Evolutionary conservation across 768 basidiomycete genomes (phyloP).

Genomic region (Gymnopilus junonius): DNA sequence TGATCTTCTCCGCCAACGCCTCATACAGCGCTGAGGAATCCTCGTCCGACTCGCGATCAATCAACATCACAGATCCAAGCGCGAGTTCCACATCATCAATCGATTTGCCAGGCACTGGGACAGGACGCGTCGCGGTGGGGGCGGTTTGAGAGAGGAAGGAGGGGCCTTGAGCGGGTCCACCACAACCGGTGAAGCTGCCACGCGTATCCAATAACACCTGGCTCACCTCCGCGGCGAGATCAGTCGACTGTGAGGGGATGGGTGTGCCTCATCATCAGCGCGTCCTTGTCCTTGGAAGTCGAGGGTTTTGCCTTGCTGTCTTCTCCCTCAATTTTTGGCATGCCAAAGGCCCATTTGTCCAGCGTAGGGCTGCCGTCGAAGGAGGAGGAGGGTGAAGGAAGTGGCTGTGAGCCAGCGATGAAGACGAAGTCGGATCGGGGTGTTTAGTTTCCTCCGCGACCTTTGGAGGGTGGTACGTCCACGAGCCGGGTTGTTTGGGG

Average conservation of each 20-base stretch:
- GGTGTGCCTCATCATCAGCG: slow-evolving; percentile 13
- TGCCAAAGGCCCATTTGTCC: slow-evolving; percentile 90
- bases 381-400: slow-evolving; percentile 84
- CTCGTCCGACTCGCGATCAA: slow-evolving; percentile 39
- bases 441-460: slow-evolving; percentile 95
- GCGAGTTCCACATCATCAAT: slow-evolving; percentile 18
- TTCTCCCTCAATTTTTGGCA: slow-evolving; percentile 76
- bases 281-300: slow-evolving; percentile 28
- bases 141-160: too few species aligned
- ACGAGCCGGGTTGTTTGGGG: slow-evolving; percentile 72
- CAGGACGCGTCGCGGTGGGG: too few species aligned
- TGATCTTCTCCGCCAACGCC: too few species aligned
- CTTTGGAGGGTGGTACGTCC: slow-evolving; percentile 92
- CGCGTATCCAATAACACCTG: slow-evolving; percentile 44
- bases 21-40: slow-evolving; percentile 20
- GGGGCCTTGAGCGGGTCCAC: too few species aligned
- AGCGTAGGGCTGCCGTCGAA: slow-evolving; percentile 69
- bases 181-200: too few species aligned
- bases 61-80: slow-evolving; percentile 35
- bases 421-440: slow-evolving; percentile 76
- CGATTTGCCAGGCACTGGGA: slow-evolving; percentile 26
- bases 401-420: slow-evolving; percentile 94
- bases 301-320: slow-evolving; percentile 9
- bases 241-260: slow-evolving; percentile 24
- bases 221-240: slow-evolving; percentile 41